phyloP scores from a whole-genome alignment of 768 basidiomycete genomes.

The Boletus sp. region DNA sequence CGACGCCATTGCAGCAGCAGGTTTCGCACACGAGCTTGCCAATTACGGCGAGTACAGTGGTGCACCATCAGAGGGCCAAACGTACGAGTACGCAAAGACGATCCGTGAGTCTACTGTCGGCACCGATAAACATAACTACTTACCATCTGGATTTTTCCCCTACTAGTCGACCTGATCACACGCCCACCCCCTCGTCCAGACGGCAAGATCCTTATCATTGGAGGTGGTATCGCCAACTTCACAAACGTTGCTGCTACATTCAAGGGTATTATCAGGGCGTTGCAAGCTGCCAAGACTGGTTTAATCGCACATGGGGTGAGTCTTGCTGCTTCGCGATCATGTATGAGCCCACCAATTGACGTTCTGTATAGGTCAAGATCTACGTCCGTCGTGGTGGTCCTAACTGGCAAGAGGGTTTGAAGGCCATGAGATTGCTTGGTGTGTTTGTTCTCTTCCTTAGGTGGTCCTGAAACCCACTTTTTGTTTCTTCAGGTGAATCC shows the following conservation, averaged over 20 bases:
- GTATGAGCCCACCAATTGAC: background rate
- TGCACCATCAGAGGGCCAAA: slow-evolving; percentile 96
- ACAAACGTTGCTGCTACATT: slow-evolving; percentile 99
- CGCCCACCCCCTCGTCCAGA: slow-evolving; percentile 78
- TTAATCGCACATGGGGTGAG: slow-evolving; percentile 52
- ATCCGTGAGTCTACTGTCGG: slow-evolving; percentile 58
- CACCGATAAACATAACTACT: background rate
- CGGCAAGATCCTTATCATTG: slow-evolving; percentile 99
- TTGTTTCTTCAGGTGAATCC: slow-evolving; percentile 56
- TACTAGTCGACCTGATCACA: slow-evolving; percentile 87
- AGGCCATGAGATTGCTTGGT: slow-evolving; percentile 95
- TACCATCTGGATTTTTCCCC: background rate
- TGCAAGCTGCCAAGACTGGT: slow-evolving; percentile 87
- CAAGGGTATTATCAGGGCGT: slow-evolving; percentile 98
- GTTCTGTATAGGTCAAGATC: slow-evolving; percentile 73
- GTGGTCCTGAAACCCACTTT: background rate
- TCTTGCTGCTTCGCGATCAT: background rate
- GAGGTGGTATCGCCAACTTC: slow-evolving; percentile 99
- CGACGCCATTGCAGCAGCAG: slow-evolving; percentile 85
- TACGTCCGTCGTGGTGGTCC: slow-evolving; percentile 98
- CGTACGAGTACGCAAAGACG: slow-evolving; percentile 99
- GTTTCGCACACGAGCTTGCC: slow-evolving; percentile 95
- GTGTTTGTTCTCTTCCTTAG: slow-evolving; percentile 3
- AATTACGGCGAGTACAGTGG: slow-evolving; percentile 99
- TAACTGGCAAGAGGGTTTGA: slow-evolving; percentile 98